Evolutionary conservation across 2,329 filamentous ascomycete species (phyloP), one percentile per base, ranked within the genome.

Genomic region (Pestalotiopsis sp.): DNA sequence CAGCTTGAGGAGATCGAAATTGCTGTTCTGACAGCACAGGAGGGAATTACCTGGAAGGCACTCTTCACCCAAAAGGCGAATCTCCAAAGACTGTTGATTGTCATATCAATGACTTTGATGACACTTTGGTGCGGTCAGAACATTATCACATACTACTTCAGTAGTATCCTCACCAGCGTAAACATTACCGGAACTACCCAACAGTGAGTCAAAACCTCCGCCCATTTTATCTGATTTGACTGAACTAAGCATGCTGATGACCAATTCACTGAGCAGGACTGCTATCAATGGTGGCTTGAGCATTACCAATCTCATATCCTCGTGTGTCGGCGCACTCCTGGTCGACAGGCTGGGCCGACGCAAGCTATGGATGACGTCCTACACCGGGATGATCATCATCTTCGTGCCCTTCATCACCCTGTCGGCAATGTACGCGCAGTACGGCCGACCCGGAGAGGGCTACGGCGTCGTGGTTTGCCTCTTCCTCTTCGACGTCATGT

Each of bases 221-320:
- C 14, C 23, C 4, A 9, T 17, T 61, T 13, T 61, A 4, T 13
- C 14, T 11, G 17, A 61, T 61, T n/a, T 36, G n/a, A 49, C 3
- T 27, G 4, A 31, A 17, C 4, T 68, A 0, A 64, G 31, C 27
- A 17, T 45, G 12, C 12, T 45, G 13, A 45, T 45, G 41, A 45
- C 41, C 41, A 45, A 3, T 45, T 13, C 41, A 13, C 41, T 17
- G 1, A 6, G 4, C 7, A 66, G 62, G 25, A 57, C 61, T 57
- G 68, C 52, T 31, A 71, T 71, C 27, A 70, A 71, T n/a, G 68
- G 70, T 27, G 66, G 68, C 14, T 27, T 68, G 4, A 66, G 61
- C 12, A 67, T 59, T 57, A 4, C 27, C 23, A 58, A 57, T 31
- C n/a, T 58, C 49, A 17, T 66, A 23, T 17, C 27, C 3, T 58